Base-by-base conservation (phyloP, 1,139 yeast species). In the Kodamaea suecica region DNA sequence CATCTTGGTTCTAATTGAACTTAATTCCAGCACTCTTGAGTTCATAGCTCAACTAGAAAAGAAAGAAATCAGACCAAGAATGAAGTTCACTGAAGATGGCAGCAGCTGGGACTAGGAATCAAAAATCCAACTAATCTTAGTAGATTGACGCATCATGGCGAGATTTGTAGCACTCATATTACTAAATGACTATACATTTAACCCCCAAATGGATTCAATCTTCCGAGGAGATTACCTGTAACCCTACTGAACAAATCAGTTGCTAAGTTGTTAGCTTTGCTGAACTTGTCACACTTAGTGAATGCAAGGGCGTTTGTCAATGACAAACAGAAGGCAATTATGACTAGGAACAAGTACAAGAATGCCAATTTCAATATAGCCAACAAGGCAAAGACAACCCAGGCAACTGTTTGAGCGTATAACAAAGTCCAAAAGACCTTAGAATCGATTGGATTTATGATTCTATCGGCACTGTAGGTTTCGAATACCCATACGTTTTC, bases 391-490 rank as follows among this genome's bases (percentile, higher is more conserved):
- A 90, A 66, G 2, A 79, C 67, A 2, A 64, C 54, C 97, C 97
- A 92, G 2, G 76, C 63, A 0, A 73, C 73, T 0, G 97, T 97
- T 10, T 86, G 76, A 2, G 72, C 65, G 52, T 92, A 92, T 30
- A 85, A 56, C 31, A 88, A 68, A 33, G 78, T 47, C 98, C 98
- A 92, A 53, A 92, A 92, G 37, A 86, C 74, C 49, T 80, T 83
- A 5, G 95, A 82, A 55, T 92, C 98, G 33, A 92, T 85, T 20
- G 96, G 95, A 52, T 90, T 92, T 48, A 90, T 84, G 46, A 82
- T 78, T 35, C 94, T 70, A 40, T 74, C 73, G 2, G 95, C 94
- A 51, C 84, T 86, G 2, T 94, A 92, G 2, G 87, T 79, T 57
- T 86, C 95, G 56, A 86, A 86, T 13, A 86, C 95, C 95, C 95